These are phyloP conservation scores for Juglanconis sp. DNA, from an alignment of 2,329 filamentous ascomycete genomes.

Conservation along the genomic window DNA sequence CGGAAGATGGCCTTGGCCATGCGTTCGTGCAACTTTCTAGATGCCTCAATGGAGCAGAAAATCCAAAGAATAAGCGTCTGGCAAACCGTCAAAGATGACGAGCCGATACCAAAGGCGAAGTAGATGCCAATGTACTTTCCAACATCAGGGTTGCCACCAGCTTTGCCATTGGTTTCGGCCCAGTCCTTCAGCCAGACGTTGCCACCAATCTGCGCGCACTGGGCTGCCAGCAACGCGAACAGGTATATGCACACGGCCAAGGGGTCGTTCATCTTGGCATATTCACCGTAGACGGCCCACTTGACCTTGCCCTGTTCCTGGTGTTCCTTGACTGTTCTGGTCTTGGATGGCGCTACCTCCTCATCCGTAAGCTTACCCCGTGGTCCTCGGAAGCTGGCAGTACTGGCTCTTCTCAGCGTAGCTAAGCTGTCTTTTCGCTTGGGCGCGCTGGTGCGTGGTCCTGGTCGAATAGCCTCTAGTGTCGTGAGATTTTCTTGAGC, in stretches of 20 bases:
- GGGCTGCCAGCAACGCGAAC: slow-evolving; percentile 70
- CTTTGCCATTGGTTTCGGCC: slow-evolving; percentile 73
- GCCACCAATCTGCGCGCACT: slow-evolving; percentile 77
- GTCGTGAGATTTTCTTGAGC: slow-evolving; percentile 74
- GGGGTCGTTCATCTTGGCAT: slow-evolving; percentile 91
- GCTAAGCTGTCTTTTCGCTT: slow-evolving; percentile 69
- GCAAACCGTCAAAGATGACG: slow-evolving; percentile 77
- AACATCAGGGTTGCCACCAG: slow-evolving; percentile 68
- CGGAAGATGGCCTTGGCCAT: slow-evolving; percentile 98
- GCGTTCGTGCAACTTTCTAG: slow-evolving; percentile 90
- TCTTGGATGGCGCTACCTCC: slow-evolving; percentile 71
- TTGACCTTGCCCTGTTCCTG: slow-evolving; percentile 96
- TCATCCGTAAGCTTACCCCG: slow-evolving; percentile 83
- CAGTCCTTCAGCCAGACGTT: slow-evolving; percentile 93
- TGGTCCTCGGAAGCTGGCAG: slow-evolving; percentile 83
- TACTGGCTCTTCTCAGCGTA: slow-evolving; percentile 85
- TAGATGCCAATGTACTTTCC: slow-evolving; percentile 94
- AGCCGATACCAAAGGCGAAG: slow-evolving; percentile 88
- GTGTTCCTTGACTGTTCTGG: slow-evolving; percentile 82
- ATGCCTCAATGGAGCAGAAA: slow-evolving; percentile 98
- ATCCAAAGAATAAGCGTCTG: slow-evolving; percentile 98
- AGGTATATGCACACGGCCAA: slow-evolving; percentile 80
- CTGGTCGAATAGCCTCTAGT: slow-evolving; percentile 37
- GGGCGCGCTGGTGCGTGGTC: slow-evolving; percentile 28
- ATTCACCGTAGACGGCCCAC: slow-evolving; percentile 89